These are phyloP conservation scores for Tausonia pullulans DNA, from an alignment of 1,284 basidiomycete genomes.

Conservation along the genomic window DNA sequence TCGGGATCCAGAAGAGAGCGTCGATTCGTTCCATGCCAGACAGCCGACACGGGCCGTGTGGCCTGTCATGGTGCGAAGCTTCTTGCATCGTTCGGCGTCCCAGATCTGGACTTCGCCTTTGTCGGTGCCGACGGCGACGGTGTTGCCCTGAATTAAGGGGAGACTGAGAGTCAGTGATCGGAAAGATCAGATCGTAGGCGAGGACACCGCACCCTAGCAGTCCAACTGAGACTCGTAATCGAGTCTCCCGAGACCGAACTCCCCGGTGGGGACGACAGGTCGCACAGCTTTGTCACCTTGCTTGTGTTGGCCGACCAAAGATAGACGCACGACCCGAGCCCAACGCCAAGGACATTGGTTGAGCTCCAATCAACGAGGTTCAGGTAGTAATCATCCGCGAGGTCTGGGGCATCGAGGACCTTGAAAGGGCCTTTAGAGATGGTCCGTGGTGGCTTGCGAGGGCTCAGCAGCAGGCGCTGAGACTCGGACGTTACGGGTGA, in stretches of 20 bases:
- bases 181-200: not conserved
- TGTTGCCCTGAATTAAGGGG: slow-evolving; percentile 51
- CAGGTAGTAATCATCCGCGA: slow-evolving; percentile 96
- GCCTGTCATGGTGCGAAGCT: slow-evolving; percentile 69
- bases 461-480: slow-evolving; percentile 71
- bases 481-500: slow-evolving; percentile 79
- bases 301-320: slow-evolving; percentile 94
- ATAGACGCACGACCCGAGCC: slow-evolving; percentile 83
- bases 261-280: slow-evolving; percentile 42
- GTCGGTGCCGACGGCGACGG: slow-evolving; percentile 84
- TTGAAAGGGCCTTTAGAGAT: slow-evolving; percentile 95
- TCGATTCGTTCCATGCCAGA: slow-evolving; percentile 76
- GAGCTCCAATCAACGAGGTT: slow-evolving; percentile 97
- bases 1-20: slow-evolving; percentile 80
- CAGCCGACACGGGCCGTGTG: slow-evolving; percentile 84
- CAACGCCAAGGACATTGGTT: slow-evolving; percentile 88
- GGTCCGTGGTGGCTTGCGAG: slow-evolving; percentile 64
- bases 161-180: not conserved
- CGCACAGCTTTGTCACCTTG: slow-evolving; percentile 81
- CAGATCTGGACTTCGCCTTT: slow-evolving; percentile 84
- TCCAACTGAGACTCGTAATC: slow-evolving; percentile 82
- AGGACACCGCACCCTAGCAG: slow-evolving; percentile 56
- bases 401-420: slow-evolving; percentile 91
- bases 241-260: slow-evolving; percentile 41
- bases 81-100: slow-evolving; percentile 69